Evolutionary conservation across 768 basidiomycete genomes (phyloP), one percentile per base, ranked within the genome.

Genomic region (Tylopilus subfusipes): DNA sequence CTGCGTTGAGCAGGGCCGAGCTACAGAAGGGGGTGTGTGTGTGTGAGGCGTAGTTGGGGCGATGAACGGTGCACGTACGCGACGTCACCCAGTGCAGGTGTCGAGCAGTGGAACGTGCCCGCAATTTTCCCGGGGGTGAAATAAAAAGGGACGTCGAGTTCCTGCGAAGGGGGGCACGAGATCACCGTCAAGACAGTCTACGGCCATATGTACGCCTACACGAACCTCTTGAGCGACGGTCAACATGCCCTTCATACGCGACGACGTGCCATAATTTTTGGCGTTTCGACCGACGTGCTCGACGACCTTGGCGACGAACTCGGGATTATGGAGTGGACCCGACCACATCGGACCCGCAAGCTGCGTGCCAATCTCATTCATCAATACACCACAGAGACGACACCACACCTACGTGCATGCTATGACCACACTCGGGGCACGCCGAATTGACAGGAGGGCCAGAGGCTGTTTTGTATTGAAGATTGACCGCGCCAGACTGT

Each of bases 311-410:
- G 73, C 68, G 6, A 93, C 78, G 62, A 98, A 99, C 7, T 75
- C 76, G 2, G 73, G 61, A 65, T 93, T 81, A 64, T 99, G 97
- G 22, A 99, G 72, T 2, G 87, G 82, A 2, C 88, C 94, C 6
- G 88, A 85, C 97, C 97, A 98, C 90, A 99, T 95, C 0, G 97
- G 97, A 2, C 97, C 97, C 19, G 89, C 92, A 33, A 94, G 67
- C 93, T 96, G 57, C 39, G n/a, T n/a, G n/a, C n/a, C n/a, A n/a
- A 46, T 7, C 14, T 27, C 39, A 11, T 54, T 31, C 39, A 13
- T 54, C 40, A 24, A 21, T 27, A 40, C 3, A 43, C 8, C 22
- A 42, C 43, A 42, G 46, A 29, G 2, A n/a, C 19, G 18, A 22
- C n/a, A n/a, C 82, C 49, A 48, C 13, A 66, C 64, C 18, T 65